A percentile compares a stretch with the other conserved stretches of the same genome.
These are phyloP conservation scores for Vachellia pachyceras DNA, from an alignment of 306 rosid genomes.

Conservation along the genomic window DNA sequence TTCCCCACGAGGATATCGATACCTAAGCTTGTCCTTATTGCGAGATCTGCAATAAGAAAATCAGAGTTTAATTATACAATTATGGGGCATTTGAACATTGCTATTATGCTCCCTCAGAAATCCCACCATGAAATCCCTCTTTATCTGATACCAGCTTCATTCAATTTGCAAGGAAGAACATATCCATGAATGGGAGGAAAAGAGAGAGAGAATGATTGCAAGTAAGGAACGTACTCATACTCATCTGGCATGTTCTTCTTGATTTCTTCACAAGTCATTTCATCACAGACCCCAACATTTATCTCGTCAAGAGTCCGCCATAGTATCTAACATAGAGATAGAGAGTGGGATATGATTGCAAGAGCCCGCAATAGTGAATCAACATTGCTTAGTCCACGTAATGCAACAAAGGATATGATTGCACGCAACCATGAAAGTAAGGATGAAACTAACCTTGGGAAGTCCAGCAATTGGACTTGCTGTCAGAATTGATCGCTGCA, in stretches of 20 bases:
- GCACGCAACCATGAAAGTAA: constrained; percentile 29
- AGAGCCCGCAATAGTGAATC: background rate
- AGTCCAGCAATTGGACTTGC: constrained; percentile 87
- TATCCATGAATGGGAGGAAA: background rate
- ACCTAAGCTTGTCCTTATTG: constrained; percentile 92
- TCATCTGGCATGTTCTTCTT: constrained; percentile 98
- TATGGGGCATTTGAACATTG: background rate
- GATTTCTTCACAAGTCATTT: constrained; percentile 93
- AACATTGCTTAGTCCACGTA: constrained; percentile 8
- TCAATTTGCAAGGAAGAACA: constrained; percentile 28
- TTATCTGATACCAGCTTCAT: constrained; percentile 24
- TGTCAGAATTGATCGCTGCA: constrained; percentile 90
- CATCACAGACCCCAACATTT: constrained; percentile 92
- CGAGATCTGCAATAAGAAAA: constrained; percentile 67
- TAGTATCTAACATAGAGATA: constrained; percentile 66
- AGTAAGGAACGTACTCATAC: constrained; percentile 72
- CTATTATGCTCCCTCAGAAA: constrained; percentile 8
- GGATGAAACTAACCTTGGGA: constrained; percentile 79
- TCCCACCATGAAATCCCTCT: background rate
- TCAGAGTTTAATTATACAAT: background rate
- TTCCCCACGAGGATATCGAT: constrained; percentile 98
- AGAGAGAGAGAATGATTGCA: constrained; percentile 5
- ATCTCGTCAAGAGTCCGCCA: constrained; percentile 99
- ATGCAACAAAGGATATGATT: constrained; percentile 33
- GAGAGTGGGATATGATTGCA: no score